Evolutionary conservation across 352 stramenopile species (phyloP).

Genomic region (Pythium periplocum): DNA sequence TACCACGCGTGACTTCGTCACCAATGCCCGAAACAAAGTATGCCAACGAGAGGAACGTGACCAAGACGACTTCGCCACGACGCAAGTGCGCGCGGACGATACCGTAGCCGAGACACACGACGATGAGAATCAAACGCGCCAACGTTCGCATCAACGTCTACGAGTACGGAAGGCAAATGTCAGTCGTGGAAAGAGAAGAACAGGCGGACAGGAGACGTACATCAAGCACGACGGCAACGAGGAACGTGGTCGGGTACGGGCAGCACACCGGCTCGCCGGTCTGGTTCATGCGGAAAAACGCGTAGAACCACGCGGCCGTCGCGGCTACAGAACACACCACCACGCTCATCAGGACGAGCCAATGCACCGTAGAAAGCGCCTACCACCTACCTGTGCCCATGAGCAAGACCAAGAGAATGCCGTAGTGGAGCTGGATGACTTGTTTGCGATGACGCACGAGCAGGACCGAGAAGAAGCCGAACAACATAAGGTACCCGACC

Average conservation of each 20-base stretch:
- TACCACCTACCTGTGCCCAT: conserved; percentile 55
- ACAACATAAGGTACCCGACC: conserved; percentile 70
- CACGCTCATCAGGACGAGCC: too few relatives aligned
- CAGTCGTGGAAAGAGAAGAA: not conserved
- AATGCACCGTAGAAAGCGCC: conserved; percentile 4
- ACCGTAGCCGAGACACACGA: conserved; percentile 89
- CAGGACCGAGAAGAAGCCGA: conserved; percentile 74
- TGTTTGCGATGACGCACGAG: conserved; percentile 65
- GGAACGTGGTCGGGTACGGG: conserved; percentile 81
- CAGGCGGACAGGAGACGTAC: conserved; percentile 26
- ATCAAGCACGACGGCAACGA: conserved; percentile 79
- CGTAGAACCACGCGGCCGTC: conserved; percentile 69
- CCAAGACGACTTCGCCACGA: conserved; percentile 39
- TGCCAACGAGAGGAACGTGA: conserved; percentile 57
- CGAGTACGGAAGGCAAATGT: not conserved
- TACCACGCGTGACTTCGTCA: conserved; percentile 75
- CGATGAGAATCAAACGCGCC: conserved; percentile 77
- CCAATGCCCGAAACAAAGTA: conserved; percentile 76
- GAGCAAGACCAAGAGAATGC: conserved; percentile 73
- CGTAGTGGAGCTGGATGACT: conserved; percentile 73
- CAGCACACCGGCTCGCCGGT: conserved; percentile 87
- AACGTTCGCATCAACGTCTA: conserved; percentile 78
- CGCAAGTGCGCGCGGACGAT: conserved; percentile 72
- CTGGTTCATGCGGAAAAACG: conserved; percentile 86
- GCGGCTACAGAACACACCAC: conserved; percentile 18